Evolutionary conservation across 768 basidiomycete species (phyloP), one percentile per base, ranked within the genome.

Genomic region (Naganishia randhawae): DNA sequence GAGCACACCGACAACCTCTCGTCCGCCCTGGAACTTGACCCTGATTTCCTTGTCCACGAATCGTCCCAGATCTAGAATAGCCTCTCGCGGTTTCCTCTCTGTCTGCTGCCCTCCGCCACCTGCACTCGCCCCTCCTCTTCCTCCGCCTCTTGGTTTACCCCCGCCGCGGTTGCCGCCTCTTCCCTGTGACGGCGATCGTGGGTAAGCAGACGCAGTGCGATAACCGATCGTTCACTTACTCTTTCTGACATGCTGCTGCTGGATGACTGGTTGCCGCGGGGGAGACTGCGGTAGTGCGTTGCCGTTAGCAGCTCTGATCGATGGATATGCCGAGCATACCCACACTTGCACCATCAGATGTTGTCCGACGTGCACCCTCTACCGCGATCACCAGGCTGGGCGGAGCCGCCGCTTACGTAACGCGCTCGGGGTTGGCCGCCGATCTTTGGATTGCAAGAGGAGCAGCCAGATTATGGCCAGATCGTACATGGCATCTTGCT

Each of bases 11-110:
- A 86, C 89, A 63, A 97, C 95, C 85, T 99, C 93, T 45, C 96
- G 83, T 42, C 95, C 95, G 50, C 96, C 96, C n/a, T 92, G 92
- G 77, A 99, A 98, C 81, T 96, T 97, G 76, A 98, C 93, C 66
- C 92, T 83, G 77, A 99, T 91, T 70, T 87, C 85, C 80, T 93
- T 88, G 80, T 95, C 90, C 63, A 89, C 89, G 74, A 96, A 98
- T 80, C 95, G 94, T 55, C 90, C 87, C 35, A 98, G 87, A 80
- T 97, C 93, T 35, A 98, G 86, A 80, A 98, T 97, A 32, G 92
- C 91, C 80, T 98, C 95, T 50, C 91, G 86, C 79, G 89, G 90
- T 50, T 90, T 90, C 77, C 89, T 91, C 85, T 76, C 85, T 41
- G 57, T 61, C 82, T 13, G 84, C 78, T 35, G 82, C 82, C 19